phyloP scores from a whole-genome alignment of 2,329 filamentous ascomycete species.

The Xylariaceae sp. region DNA sequence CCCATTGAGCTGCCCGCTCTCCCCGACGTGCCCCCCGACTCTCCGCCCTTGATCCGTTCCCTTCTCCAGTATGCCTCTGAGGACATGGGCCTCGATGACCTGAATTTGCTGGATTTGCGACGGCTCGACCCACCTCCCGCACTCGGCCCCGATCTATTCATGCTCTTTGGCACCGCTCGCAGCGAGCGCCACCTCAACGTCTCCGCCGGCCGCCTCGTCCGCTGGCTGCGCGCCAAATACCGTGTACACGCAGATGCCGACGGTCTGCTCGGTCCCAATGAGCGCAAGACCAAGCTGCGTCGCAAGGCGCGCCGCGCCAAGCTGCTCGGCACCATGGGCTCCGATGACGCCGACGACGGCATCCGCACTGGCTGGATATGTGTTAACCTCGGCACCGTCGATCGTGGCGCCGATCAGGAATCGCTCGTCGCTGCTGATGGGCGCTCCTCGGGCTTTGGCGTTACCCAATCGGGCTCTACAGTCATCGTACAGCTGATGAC shows the following conservation, averaged over 20 bases:
- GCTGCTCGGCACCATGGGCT: constrained; percentile 68
- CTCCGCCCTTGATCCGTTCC: constrained; percentile 68
- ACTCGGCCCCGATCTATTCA: constrained; percentile 82
- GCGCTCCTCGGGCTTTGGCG: constrained; percentile 75
- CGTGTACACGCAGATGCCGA: constrained; percentile 77
- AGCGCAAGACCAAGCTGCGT: constrained; percentile 82
- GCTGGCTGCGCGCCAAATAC: constrained; percentile 75
- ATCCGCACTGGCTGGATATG: constrained; percentile 95
- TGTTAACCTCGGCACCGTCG: constrained; percentile 76
- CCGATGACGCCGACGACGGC: constrained; percentile 71
- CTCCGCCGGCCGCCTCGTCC: constrained; percentile 81
- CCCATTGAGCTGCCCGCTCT: constrained; percentile 45
- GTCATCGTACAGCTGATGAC: constrained; percentile 59
- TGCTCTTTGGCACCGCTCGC: constrained; percentile 88
- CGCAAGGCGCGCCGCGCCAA: constrained; percentile 79
- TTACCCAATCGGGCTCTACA: constrained; percentile 46
- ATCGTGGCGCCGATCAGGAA: constrained; percentile 49
- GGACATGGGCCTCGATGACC: constrained; percentile 80
- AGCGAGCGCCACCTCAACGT: constrained; percentile 93
- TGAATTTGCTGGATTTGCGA: constrained; percentile 79
- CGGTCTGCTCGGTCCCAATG: constrained; percentile 83
- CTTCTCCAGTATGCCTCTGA: constrained; percentile 77
- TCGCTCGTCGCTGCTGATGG: constrained; percentile 47
- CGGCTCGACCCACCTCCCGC: constrained; percentile 81
- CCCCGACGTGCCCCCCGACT: constrained; percentile 59